These are phyloP conservation scores for Zygosaccharomyces siamensis DNA, from an alignment of 805 yeast genomes.

Conservation along the genomic window DNA sequence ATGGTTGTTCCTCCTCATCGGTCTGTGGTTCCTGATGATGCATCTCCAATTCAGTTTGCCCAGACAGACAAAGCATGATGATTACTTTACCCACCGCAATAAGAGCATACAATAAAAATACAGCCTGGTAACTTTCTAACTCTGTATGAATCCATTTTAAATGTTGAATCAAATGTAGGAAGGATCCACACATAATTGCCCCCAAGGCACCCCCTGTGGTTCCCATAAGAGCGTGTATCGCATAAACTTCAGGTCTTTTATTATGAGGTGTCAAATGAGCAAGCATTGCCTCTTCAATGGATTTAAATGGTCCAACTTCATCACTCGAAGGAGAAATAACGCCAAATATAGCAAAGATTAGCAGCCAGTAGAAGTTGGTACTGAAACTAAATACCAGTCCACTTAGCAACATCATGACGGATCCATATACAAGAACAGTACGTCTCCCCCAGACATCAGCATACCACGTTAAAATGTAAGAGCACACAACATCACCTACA, in stretches of 20 bases:
- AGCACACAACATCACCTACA: constrained; percentile 70
- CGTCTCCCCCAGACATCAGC: constrained; percentile 71
- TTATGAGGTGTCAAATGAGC: constrained; percentile 69
- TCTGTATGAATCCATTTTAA: constrained; percentile 35
- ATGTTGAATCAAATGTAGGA: constrained; percentile 45
- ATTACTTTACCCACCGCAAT: constrained; percentile 51
- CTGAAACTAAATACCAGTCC: constrained; percentile 61
- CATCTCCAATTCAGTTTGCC: constrained; percentile 46
- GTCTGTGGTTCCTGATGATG: constrained; percentile 23
- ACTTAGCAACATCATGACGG: constrained; percentile 61
- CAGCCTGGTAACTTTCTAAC: constrained; percentile 45
- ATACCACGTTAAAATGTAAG: constrained; percentile 69
- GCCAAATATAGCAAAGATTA: constrained; percentile 72
- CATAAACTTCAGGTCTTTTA: constrained; percentile 68
- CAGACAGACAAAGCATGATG: constrained; percentile 47
- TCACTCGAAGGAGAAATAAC: constrained; percentile 87
- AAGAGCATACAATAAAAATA: constrained; percentile 53
- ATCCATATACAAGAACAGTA: constrained; percentile 55
- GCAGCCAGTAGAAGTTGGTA: constrained; percentile 49
- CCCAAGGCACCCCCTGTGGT: constrained; percentile 75
- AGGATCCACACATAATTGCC: constrained; percentile 54
- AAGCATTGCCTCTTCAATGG: constrained; percentile 76
- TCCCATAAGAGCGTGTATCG: constrained; percentile 64
- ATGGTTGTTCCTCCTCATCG: constrained; percentile 27
- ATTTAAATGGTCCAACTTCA: constrained; percentile 86